phyloP scores from a whole-genome alignment of 805 yeast species.

The Suhomyces sp. region DNA sequence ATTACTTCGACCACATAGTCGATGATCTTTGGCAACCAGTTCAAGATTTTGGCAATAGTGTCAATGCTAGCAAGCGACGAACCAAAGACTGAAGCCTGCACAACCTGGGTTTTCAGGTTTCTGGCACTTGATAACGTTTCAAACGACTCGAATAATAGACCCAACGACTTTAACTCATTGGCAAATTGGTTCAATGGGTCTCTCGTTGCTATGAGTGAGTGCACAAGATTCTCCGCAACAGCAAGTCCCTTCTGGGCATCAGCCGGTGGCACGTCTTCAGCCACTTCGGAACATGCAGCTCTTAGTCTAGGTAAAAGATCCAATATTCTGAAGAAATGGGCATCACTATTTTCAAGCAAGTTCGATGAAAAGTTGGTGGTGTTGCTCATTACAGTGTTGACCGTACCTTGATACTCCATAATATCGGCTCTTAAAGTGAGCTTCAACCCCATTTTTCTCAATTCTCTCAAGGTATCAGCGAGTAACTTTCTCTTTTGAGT shows the following conservation, averaged over 20 bases:
- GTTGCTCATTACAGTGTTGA: constrained; percentile 59
- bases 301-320: constrained; percentile 82
- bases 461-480: constrained; percentile 71
- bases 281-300: constrained; percentile 54
- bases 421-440: constrained; percentile 63
- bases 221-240: constrained; percentile 67
- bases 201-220: constrained; percentile 53
- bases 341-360: constrained; percentile 41
- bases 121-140: constrained; percentile 11
- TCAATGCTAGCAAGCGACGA: constrained; percentile 18
- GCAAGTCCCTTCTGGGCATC: constrained; percentile 78
- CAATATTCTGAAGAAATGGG: constrained; percentile 62
- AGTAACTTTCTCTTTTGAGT: constrained; percentile 77
- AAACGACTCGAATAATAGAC: constrained; percentile 12
- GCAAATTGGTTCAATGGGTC: constrained; percentile 41
- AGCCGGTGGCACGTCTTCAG: constrained; percentile 70
- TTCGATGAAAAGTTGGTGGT: constrained; percentile 43
- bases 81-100: constrained; percentile 14
- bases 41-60: constrained; percentile 11
- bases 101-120: constrained; percentile 9
- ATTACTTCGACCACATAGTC: constrained; percentile 28
- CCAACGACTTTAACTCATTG: constrained; percentile 13
- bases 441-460: constrained; percentile 74
- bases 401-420: constrained; percentile 57
- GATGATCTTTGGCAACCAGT: constrained; percentile 37